phyloP scores from a whole-genome alignment of 2,329 filamentous ascomycete species.

The Fusarium foetens region DNA sequence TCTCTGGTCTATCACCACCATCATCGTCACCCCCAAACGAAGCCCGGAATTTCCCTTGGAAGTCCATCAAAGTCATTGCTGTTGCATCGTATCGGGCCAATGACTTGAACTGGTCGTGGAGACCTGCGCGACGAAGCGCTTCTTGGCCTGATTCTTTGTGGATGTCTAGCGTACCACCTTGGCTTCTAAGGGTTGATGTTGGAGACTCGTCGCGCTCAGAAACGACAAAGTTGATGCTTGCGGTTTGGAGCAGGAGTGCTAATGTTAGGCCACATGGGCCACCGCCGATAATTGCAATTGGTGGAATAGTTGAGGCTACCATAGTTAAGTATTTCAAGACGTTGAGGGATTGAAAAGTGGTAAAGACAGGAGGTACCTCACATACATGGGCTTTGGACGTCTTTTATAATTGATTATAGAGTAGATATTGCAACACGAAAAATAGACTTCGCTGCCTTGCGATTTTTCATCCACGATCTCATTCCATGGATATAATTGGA shows the following conservation, averaged over 20 bases:
- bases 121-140: background rate
- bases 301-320: background rate
- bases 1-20: background rate
- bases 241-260: conserved; percentile 1
- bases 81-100: conserved; percentile 1
- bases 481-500: fast-evolving
- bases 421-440: fast-evolving
- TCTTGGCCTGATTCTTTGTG: background rate
- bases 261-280: background rate
- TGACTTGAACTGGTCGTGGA: background rate
- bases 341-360: background rate
- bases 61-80: conserved; percentile 4
- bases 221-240: background rate
- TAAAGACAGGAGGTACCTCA: too few species aligned
- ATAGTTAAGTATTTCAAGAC: background rate
- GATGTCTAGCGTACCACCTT: conserved; percentile 1
- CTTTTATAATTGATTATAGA: background rate
- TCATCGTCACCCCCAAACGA: background rate
- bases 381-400: fast-evolving
- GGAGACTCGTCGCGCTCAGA: background rate
- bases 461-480: too few species aligned
- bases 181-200: background rate
- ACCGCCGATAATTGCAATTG: conserved; percentile 3
- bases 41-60: background rate
- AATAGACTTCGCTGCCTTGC: background rate